phyloP scores from a whole-genome alignment of 306 rosid genomes.

The Cucurbita pepo region DNA sequence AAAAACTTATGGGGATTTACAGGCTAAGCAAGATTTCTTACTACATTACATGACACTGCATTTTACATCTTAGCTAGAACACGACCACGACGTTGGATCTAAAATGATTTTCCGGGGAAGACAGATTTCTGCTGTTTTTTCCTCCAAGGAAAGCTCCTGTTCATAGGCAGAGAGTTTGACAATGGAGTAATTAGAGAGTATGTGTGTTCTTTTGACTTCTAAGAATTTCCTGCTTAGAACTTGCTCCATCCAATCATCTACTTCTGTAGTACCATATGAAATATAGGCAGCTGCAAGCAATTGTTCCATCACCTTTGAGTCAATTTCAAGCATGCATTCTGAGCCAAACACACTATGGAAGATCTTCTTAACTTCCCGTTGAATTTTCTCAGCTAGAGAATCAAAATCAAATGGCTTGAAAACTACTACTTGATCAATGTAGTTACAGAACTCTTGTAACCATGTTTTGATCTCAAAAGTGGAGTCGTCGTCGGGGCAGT shows the following conservation, averaged over 20 bases:
- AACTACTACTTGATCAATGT: conserved; percentile 43
- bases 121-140: conserved; percentile 23
- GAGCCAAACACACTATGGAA: conserved; percentile 37
- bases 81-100: conserved; percentile 35
- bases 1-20: conserved; percentile 30
- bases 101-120: conserved; percentile 51
- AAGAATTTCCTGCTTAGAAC: conserved; percentile 46
- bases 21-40: conserved; percentile 8
- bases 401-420: conserved; percentile 66
- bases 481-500: conserved; percentile 23
- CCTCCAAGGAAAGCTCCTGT: conserved; percentile 15
- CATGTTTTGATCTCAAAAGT: conserved; percentile 30
- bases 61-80: conserved; percentile 17
- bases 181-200: conserved; percentile 20
- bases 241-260: conserved; percentile 68
- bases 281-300: conserved; percentile 56
- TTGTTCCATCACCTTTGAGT: conserved; percentile 44
- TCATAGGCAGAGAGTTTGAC: conserved; percentile 43
- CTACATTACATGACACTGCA: conserved; percentile 15
- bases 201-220: conserved; percentile 37
- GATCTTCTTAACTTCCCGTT: conserved; percentile 26
- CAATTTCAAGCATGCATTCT: conserved; percentile 33
- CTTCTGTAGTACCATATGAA: conserved; percentile 28
- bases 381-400: conserved; percentile 37
- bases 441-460: conserved; percentile 46